These are phyloP conservation scores for Eutypa lata DNA, from an alignment of 2,329 filamentous ascomycete genomes.

Conservation along the genomic window DNA sequence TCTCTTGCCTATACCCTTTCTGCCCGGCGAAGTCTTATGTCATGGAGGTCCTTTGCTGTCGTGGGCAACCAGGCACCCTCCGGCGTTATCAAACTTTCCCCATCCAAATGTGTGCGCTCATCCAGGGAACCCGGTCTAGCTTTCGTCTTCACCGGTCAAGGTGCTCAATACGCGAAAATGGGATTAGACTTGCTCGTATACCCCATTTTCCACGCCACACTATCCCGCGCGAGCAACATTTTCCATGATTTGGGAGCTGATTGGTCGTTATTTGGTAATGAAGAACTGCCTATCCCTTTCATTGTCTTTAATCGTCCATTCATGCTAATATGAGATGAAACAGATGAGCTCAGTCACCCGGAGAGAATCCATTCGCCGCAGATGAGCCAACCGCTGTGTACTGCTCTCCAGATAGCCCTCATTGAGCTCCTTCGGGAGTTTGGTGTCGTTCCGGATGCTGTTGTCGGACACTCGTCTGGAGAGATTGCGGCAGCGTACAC, in stretches of 20 bases:
- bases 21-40: not conserved
- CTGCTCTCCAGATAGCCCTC: constrained; percentile 24
- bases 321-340: not conserved
- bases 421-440: constrained; percentile 19
- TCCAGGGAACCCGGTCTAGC: not conserved
- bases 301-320: not conserved
- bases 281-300: too few species aligned
- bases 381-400: constrained; percentile 18
- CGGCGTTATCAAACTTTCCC: not conserved
- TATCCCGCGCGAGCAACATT: not conserved
- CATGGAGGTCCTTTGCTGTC: constrained; percentile 4
- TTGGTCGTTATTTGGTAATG: constrained; percentile 4
- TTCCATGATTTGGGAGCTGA: not conserved
- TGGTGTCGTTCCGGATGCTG: constrained; percentile 14
- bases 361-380: not conserved
- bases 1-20: constrained; percentile 4
- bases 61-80: not conserved
- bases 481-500: constrained; percentile 31
- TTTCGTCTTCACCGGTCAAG: constrained; percentile 1
- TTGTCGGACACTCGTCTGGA: constrained; percentile 27
- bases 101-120: not conserved
- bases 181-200: not conserved
- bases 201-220: not conserved
- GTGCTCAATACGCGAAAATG: not conserved
- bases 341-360: not conserved